Evolutionary conservation across 208 protist genomes (phyloP), one percentile per base, ranked within the genome.

Genomic region (Porcisia hertigi): DNA sequence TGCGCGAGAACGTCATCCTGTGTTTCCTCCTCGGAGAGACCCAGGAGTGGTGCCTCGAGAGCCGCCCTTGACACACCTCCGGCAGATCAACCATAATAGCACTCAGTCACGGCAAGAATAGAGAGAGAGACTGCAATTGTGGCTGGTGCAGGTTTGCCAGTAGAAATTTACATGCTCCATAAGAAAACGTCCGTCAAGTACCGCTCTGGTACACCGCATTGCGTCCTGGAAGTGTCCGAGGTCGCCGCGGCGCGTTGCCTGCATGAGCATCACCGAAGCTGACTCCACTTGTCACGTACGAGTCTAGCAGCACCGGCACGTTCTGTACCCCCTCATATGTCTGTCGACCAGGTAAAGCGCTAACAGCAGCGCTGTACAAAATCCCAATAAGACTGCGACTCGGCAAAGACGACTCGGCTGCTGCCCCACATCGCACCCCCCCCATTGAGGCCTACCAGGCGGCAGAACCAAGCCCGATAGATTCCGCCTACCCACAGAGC

Each of bases 301-400:
- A 67, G 43, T 79, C 73, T 41, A 94, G 80, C 41, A 86, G 73
- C 54, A 71, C 5, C 73, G 91, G 83, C 43, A 87, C 89, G 7
- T 58, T 66, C 67, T 57, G 77, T 84, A 92, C 86, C 71, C 81
- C 84, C 14, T 82, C 54, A 59, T 71, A 77, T 16, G 70, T 73
- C 39, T 73, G 60, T 73, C 25, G 82, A 80, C 47, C 91, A 77
- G 25, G 84, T 86, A 65, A 87, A 90, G 69, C 80, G 81, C 70
- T 89, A 92, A 55, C 81, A 84, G 9, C 87, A 83, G 36, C 81
- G 79, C 69, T 94, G 89, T 45, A 71, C 76, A 73, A 90, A 92
- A 71, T 86, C 81, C 34, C 91, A 72, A 14, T 74, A 65, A 0
- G 85, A 75, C 72, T 86, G 78, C 39, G 82, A 52, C n/a, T 81